A percentile compares a stretch with the other conserved stretches of the same genome.
Evolutionary conservation across 768 basidiomycete genomes (phyloP).

Genomic region (Boletus speciosus): DNA sequence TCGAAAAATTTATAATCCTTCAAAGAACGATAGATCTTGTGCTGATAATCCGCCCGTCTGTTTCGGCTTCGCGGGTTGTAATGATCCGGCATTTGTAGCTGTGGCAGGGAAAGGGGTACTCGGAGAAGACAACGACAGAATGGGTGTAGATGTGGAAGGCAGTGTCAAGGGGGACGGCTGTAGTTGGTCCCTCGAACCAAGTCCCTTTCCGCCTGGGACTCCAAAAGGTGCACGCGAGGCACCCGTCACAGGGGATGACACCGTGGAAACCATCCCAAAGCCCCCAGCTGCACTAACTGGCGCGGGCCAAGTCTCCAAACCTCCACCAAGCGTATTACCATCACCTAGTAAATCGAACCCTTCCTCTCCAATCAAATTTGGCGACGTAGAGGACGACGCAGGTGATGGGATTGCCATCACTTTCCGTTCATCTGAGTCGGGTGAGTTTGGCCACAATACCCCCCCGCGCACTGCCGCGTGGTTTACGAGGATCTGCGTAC

Average conservation of each 20-base stretch:
- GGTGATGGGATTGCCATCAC: slow-evolving; percentile 29
- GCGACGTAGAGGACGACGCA: slow-evolving; percentile 9
- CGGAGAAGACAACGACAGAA: slow-evolving; percentile 16
- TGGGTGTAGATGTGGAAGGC: slow-evolving; percentile 15
- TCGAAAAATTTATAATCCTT: slow-evolving; percentile 49
- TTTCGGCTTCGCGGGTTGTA: slow-evolving; percentile 17
- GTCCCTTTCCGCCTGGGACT: not conserved
- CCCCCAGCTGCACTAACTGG: not conserved
- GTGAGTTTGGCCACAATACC: slow-evolving; percentile 36
- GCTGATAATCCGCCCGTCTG: slow-evolving; percentile 64
- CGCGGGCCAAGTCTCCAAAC: not conserved
- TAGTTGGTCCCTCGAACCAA: slow-evolving; percentile 4
- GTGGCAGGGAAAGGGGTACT: slow-evolving; percentile 6
- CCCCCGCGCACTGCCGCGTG: slow-evolving; percentile 49
- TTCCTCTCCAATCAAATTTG: not conserved
- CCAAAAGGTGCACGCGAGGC: slow-evolving; percentile 1
- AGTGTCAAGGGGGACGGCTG: slow-evolving; percentile 18
- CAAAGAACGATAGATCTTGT: slow-evolving; percentile 86
- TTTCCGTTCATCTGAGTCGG: slow-evolving; percentile 19
- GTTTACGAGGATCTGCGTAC: slow-evolving; percentile 57
- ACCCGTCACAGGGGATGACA: not conserved
- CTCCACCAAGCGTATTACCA: not conserved
- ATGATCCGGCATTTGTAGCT: slow-evolving; percentile 5
- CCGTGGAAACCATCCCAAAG: not conserved
- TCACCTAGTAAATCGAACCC: slow-evolving; percentile 21